Evolutionary conservation across 495 filamentous ascomycete species (phyloP), one percentile per base, ranked within the genome.

Genomic region (Penicillium steckii): DNA sequence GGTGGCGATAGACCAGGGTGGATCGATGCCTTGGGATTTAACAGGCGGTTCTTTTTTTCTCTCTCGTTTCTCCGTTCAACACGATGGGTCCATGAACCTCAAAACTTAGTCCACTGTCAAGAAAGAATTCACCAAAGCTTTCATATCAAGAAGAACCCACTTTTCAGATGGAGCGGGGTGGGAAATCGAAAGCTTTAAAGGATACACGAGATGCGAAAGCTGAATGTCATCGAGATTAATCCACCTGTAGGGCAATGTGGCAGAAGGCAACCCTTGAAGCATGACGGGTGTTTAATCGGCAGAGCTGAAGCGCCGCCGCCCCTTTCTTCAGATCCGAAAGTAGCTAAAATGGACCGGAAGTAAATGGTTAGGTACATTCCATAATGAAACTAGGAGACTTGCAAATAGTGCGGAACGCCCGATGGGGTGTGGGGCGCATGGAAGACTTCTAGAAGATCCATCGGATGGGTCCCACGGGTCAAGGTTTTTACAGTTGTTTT

Each of bases 391-490:
- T 29, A 50, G 38, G 37, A 40, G 24, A 46, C 13, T 37, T n/a
- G n/a, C 12, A 30, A 21, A 19, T 29, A 51, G 35, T 30, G 32
- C 37, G 51, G 44, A 21, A 40, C 45, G 33, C 43, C 38, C 38
- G 46, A 45, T n/a, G n/a, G n/a, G 8, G 29, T 21, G n/a, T 18
- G 45, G 29, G 50, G 51, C 29, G 23, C 49, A 17, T 21, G 17
- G 23, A 24, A 44, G 46, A 12, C 47, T 56, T 56, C 53, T 50
- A 55, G 52, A 55, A 55, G 26, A 24, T 23, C 37, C 37, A 46
- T 52, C 50, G 37, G 44, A 48, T 24, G 44, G 44, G 35, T 44
- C 52, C n/a, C 17, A n/a, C 13, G 26, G 21, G n/a, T 29, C 43
- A 48, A 54, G 45, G 44, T 56, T 50, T 55, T 48, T 15, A 23